Base-by-base conservation (phyloP, 2,329 filamentous ascomycete species). In the Alternaria sp. region DNA sequence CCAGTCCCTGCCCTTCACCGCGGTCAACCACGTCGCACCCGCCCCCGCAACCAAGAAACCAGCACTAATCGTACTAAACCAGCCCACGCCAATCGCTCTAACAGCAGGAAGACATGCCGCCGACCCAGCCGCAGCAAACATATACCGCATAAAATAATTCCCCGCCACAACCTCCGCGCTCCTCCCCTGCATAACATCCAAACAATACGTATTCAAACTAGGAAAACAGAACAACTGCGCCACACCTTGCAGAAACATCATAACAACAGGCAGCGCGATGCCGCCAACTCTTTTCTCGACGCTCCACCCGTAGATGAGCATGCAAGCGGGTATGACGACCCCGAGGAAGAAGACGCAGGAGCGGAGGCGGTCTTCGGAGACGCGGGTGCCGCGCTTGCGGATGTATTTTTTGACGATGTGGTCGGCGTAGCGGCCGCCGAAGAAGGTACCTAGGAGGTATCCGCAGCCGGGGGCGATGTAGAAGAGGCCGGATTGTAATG, bases 151-250 rank as follows among this genome's bases (percentile, higher is more conserved):
- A 72, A 93, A 88, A 77, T 94, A 96, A 77, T 95, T 96, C 0
- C 91, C 91, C 0, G 91, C 91, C 61, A 93, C 88, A 4, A 95
- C 91, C 73, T 96, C 92, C 4, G 90, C 87, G 46, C 88, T 88
- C 28, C 86, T 83, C 1, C 84, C 84, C 67, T 90, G 90, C 89
- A 94, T 93, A 12, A 95, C 91, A 76, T 96, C 92, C 44, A 96
- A 80, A 75, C 91, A 94, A 79, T 96, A 94, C 0, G 91, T 92
- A 76, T 94, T 93, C 65, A 94, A 77, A 51, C 86, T 88, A 0
- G 91, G 91, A 72, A 93, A 93, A 70, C 90, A 91, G 73, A 93
- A 91, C 6, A 93, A 81, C 77, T 93, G 90, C 0, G 88, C 90
- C 0, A 93, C 84, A 2, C 91, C 91, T 73, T 93, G 91, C 3